A percentile compares a stretch with the other conserved stretches of the same genome.
These are phyloP conservation scores for Amanita molliuscula DNA, from an alignment of 768 basidiomycete genomes.

Conservation along the genomic window DNA sequence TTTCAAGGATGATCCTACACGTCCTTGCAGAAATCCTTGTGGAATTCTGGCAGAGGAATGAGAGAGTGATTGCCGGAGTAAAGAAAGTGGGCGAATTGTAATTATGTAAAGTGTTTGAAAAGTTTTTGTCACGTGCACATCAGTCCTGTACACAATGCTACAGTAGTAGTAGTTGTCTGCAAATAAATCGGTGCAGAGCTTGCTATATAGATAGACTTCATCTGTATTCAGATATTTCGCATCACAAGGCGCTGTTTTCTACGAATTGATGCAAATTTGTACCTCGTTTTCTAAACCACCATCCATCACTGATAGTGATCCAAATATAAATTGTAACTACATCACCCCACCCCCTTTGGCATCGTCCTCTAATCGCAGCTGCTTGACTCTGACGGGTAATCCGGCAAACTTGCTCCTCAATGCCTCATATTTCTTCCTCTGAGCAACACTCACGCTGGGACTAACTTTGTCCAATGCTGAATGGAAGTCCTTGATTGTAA, in stretches of 20 bases:
- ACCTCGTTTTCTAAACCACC: too few relatives aligned
- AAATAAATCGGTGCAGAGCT: too few relatives aligned
- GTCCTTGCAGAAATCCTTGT: constrained; percentile 69
- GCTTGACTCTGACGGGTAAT: constrained; percentile 45
- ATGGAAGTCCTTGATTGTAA: constrained; percentile 60
- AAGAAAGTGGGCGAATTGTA: constrained; percentile 45
- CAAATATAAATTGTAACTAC: not conserved
- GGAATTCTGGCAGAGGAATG: constrained; percentile 90
- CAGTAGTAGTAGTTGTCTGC: too few relatives aligned
- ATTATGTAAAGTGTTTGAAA: not conserved
- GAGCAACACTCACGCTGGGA: constrained; percentile 76
- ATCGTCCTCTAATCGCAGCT: not conserved
- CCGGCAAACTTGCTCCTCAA: constrained; percentile 81
- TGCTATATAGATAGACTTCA: too few relatives aligned
- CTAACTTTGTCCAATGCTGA: constrained; percentile 69
- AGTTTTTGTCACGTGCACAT: too few relatives aligned
- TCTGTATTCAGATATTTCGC: too few relatives aligned
- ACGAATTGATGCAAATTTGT: too few relatives aligned
- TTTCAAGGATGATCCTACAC: constrained; percentile 76
- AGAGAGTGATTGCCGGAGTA: constrained; percentile 50
- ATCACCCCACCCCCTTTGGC: not conserved
- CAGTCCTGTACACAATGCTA: too few relatives aligned
- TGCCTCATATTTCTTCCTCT: constrained; percentile 75
- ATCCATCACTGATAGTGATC: too few relatives aligned
- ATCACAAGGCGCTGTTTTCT: too few relatives aligned